Evolutionary conservation across 345 rosid genomes (phyloP).

Genomic region (Clarkia xantiana): DNA sequence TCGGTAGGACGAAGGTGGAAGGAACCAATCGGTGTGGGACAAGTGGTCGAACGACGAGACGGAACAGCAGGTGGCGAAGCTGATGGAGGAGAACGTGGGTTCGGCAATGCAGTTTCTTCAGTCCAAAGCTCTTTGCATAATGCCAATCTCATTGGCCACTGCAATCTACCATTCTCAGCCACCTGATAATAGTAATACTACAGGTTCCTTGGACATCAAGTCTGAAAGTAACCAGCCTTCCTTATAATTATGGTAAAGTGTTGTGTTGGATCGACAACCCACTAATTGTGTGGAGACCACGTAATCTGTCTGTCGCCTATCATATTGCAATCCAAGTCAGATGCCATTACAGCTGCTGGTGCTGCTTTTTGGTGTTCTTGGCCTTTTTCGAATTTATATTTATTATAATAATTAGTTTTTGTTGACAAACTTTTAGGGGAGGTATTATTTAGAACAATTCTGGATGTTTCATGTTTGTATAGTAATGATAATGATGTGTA

Average conservation of each 20-base stretch:
- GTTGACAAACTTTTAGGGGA: too few species aligned
- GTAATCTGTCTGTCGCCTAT: too few species aligned
- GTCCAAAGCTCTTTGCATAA: conserved; percentile 94
- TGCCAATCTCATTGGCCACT: conserved; percentile 90
- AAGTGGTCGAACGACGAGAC: conserved; percentile 96
- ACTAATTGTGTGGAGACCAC: too few species aligned
- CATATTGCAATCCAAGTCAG: too few species aligned
- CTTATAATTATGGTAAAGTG: conserved; percentile 6
- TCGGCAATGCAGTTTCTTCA: conserved; percentile 97
- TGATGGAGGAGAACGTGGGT: conserved; percentile 98
- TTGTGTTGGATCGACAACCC: too few species aligned
- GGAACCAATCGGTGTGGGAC: conserved; percentile 89
- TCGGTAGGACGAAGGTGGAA: conserved; percentile 45
- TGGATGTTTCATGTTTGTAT: too few species aligned
- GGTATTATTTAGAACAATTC: too few species aligned
- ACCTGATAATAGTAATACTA: conserved; percentile 22
- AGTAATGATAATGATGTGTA: too few species aligned
- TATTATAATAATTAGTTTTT: too few species aligned
- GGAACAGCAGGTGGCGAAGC: conserved; percentile 83
- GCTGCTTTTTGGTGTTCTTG: too few species aligned
- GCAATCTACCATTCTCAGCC: conserved; percentile 85
- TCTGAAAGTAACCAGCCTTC: conserved; percentile 63
- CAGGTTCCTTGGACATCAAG: conserved; percentile 46
- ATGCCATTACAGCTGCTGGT: too few species aligned
- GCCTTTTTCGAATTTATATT: too few species aligned